Base-by-base conservation (phyloP, 352 stramenopile genomes). In the Globisporangium heterothallicum region DNA sequence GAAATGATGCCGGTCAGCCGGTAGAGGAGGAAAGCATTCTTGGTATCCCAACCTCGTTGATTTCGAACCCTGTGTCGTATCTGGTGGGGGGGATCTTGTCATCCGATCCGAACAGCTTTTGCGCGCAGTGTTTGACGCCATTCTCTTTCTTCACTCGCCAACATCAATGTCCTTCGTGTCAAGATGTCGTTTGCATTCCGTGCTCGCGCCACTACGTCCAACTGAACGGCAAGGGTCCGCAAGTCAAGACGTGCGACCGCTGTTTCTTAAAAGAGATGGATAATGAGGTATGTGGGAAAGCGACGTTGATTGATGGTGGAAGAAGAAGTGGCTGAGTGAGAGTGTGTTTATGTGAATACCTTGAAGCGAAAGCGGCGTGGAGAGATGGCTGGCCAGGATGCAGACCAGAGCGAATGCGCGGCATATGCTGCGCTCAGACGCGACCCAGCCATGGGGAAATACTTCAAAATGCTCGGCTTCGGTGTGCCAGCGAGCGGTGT, bases 401-500 rank as follows among this genome's bases (percentile, higher is more conserved):
- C 52, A 12, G 42, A 59, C 6, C 49, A 41, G 13, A 49, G 52
- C 3, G 79, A 91, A 57, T 70, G 65, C 13, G 57, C 67, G 8
- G 77, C 67, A 34, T 88, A 84, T 47, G 59, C 76, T 36, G 66
- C 76, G 3, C 60, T 93, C 41, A 63, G 70, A 12, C 50, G 42
- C 6, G 75, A 93, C 46, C 64, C 72, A n/a, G 63, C 64, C 16
- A 85, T 91, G 74, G 74, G 78, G 6, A 93, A 91, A 26, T 93
- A 93, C 45, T 91, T 93, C 59, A 91, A 88, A 43, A 91, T 93
- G 82, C 68, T 93, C 24, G 67, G 58, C 8, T 87, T 91, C 42
- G 82, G 82, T 12, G 82, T 93, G 40, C 76, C 78, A 19, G 59
- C 68, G 0, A 85, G 66, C 14, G 79, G 72, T 6, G 72, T 93